Base-by-base conservation (phyloP, 768 basidiomycete species). In the Rhodotorula paludigena region DNA sequence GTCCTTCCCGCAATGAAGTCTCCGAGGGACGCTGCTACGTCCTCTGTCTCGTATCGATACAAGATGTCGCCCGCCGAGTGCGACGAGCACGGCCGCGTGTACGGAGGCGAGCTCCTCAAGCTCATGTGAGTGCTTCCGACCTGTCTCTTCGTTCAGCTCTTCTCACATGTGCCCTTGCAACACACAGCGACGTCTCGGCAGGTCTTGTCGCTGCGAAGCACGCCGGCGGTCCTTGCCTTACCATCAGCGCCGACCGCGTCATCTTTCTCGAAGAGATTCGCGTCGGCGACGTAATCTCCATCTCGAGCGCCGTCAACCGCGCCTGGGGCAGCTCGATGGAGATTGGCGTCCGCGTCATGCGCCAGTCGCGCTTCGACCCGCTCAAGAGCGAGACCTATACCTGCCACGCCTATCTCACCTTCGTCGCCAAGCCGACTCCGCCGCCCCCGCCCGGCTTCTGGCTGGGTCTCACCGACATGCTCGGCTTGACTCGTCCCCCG, bases 291-390 rank as follows among this genome's bases (percentile, higher is more conserved):
- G 63, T 68, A 9, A 61, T 72, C 42, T 57, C 64, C 16, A 41
- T 72, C 28, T 58, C 60, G 35, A 52, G 51, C 18, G 63, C 60
- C 0, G 71, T 72, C 16, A 72, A 72, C 54, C 39, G 71, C 15
- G 71, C 71, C 0, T 72, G 71, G 71, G 66, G 66, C 25, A 71
- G 70, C 59, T 72, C 66, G 42, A 72, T 72, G 71, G 71, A 72
- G 41, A 72, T 72, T 51, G 71, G 71, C 28, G 71, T 72, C 12
- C 49, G 63, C 25, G 71, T 72, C 39, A 57, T 55, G 52, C 52
- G 58, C 15, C 63, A 72, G 39, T 48, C 38, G 7, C 44, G 38
- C 3, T 47, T 16, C 23, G 62, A 68, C 41, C 54, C 66, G 36
- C 52, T 64, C 23, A 15, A 25, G 5, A 16, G 60, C 6, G 60